Percentiles rank a stretch among this genome's conserved stretches.
phyloP scores from a whole-genome alignment of 129 eudicot species.

The Flaveria trinervia region DNA sequence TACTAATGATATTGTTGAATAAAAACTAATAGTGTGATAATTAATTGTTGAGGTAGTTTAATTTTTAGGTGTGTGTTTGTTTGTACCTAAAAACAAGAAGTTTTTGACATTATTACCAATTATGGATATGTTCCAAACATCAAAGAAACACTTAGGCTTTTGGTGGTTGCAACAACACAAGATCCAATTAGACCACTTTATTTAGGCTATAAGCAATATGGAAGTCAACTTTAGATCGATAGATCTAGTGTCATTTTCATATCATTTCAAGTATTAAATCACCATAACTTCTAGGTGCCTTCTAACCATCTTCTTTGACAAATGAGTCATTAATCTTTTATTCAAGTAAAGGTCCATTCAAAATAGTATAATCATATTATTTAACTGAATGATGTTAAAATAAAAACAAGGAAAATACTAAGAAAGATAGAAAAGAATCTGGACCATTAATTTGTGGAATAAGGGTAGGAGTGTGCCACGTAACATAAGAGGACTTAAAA shows the following conservation, averaged over 20 bases:
- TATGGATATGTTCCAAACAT: slow-evolving; percentile 28
- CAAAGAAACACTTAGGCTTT: slow-evolving; percentile 1
- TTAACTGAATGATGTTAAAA: too few relatives aligned
- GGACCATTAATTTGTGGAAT: too few relatives aligned
- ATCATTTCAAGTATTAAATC: slow-evolving; percentile 31
- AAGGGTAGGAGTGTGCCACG: too few relatives aligned
- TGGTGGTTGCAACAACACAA: slow-evolving; percentile 38
- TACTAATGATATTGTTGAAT: background rate
- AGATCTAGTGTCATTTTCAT: slow-evolving; percentile 42
- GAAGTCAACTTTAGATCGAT: slow-evolving; percentile 38
- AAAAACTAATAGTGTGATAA: background rate
- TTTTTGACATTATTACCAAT: slow-evolving; percentile 30
- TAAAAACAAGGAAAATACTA: too few relatives aligned
- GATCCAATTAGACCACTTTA: slow-evolving; percentile 36
- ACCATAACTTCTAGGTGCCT: slow-evolving; percentile 26
- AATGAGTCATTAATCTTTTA: slow-evolving; percentile 8
- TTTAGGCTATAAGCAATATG: slow-evolving; percentile 42
- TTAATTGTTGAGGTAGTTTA: background rate
- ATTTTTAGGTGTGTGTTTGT: slow-evolving; percentile 11
- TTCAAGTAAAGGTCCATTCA: slow-evolving; percentile 13
- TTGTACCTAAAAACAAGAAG: slow-evolving; percentile 30
- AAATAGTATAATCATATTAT: slow-evolving; percentile 6
- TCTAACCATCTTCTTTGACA: slow-evolving; percentile 32
- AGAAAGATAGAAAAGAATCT: too few relatives aligned
- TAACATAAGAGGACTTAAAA: too few relatives aligned